These are phyloP conservation scores for Scopulariopsis brevicaulis DNA, from an alignment of 2,329 filamentous ascomycete genomes.

Conservation along the genomic window DNA sequence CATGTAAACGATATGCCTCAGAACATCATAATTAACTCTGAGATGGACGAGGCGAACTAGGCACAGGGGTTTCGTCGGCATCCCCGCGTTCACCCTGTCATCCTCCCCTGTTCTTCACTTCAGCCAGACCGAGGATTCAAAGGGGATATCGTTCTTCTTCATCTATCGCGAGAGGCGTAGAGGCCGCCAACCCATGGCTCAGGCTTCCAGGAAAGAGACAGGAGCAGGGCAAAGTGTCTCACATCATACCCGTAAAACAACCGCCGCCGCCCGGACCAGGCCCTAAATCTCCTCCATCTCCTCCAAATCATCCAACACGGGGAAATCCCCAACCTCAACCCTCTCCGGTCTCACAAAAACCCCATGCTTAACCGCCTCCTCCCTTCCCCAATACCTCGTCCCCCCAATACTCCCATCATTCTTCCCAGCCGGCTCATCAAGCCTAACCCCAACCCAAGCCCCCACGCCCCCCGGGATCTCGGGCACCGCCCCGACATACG, in stretches of 20 bases:
- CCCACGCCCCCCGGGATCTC: slow-evolving; percentile 58
- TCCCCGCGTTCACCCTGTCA: background rate
- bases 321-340: slow-evolving; percentile 66
- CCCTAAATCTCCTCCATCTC: slow-evolving; percentile 65
- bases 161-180: background rate
- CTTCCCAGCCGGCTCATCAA: slow-evolving; percentile 73
- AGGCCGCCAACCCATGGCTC: background rate
- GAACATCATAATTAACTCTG: too few relatives aligned
- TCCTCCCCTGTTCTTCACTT: background rate
- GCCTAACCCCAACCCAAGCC: slow-evolving; percentile 59
- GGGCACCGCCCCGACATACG: slow-evolving; percentile 61
- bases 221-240: too few relatives aligned
- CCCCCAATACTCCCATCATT: slow-evolving; percentile 65
- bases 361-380: slow-evolving; percentile 56
- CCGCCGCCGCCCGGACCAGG: too few relatives aligned
- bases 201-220: too few relatives aligned
- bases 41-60: too few relatives aligned
- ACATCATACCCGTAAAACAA: background rate
- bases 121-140: background rate
- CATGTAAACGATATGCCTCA: too few relatives aligned
- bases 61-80: background rate
- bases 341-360: slow-evolving; percentile 71
- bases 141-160: background rate
- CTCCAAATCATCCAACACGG: slow-evolving; percentile 60
- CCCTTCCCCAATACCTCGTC: slow-evolving; percentile 58